phyloP scores from a whole-genome alignment of 768 basidiomycete genomes.

The Crassisporium funariophilum region DNA sequence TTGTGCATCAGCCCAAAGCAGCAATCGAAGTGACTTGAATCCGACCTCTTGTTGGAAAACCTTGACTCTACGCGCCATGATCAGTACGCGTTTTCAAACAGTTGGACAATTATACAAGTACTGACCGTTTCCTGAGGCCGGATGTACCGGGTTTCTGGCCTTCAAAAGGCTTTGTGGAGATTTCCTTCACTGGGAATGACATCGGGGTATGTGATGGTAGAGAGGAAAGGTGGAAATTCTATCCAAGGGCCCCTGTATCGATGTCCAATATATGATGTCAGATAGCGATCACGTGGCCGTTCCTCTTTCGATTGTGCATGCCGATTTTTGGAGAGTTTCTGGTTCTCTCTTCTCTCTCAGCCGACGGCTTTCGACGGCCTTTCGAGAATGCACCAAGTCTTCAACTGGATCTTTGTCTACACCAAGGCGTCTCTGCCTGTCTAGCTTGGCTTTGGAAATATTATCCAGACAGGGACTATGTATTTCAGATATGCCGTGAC shows the following conservation, averaged over 20 bases:
- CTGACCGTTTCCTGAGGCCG: constrained; percentile 91
- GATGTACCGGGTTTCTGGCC: constrained; percentile 99
- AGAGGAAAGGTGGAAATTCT: constrained; percentile 9
- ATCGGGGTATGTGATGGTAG: constrained; percentile 27
- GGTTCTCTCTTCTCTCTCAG: neutral
- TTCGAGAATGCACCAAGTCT: neutral
- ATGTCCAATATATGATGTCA: constrained; percentile 33
- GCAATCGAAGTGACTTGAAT: constrained; percentile 15
- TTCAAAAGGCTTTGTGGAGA: constrained; percentile 84
- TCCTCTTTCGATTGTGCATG: constrained; percentile 19
- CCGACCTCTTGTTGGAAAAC: constrained; percentile 95
- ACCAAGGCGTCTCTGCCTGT: no score
- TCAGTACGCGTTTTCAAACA: constrained; percentile 16
- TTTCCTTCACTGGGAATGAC: constrained; percentile 59
- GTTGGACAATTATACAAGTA: constrained; percentile 5
- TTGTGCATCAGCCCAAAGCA: constrained; percentile 10
- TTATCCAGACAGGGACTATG: no score
- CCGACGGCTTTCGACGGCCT: neutral
- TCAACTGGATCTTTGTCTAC: neutral
- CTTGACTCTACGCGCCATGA: constrained; percentile 70
- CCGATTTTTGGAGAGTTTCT: constrained; percentile 11
- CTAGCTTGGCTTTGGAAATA: no score
- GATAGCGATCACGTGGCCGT: constrained; percentile 31
- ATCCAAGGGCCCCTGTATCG: constrained; percentile 15
- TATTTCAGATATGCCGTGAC: no score